Conservation (phyloP, 2,329 filamentous ascomycete species). For the Sordariomycetes sp. region DNA sequence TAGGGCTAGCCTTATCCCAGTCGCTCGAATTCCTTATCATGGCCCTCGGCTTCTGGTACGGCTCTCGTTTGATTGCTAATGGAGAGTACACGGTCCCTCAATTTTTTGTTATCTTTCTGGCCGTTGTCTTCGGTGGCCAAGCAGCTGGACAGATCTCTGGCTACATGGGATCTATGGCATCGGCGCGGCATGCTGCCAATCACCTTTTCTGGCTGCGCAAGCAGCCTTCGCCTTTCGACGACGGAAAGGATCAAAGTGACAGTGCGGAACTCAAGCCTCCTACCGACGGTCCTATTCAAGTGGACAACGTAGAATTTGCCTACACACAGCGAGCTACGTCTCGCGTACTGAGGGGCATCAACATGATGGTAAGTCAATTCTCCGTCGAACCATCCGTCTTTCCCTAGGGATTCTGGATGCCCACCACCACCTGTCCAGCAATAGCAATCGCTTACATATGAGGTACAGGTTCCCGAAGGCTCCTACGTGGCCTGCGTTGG, state of each 20-base stretch:
- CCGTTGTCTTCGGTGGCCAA: slow-evolving; percentile 2
- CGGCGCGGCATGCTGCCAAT: not conserved
- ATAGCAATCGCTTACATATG: not conserved
- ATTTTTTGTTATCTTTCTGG: slow-evolving; percentile 1
- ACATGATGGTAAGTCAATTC: slow-evolving; percentile 12
- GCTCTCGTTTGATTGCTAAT: not conserved
- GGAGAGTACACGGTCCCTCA: not conserved
- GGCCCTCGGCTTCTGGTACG: slow-evolving; percentile 24
- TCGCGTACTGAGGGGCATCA: slow-evolving; percentile 3
- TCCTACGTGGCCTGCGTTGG: slow-evolving; percentile 67
- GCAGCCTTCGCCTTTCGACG: not conserved
- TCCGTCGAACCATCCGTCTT: not conserved
- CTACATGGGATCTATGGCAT: not conserved
- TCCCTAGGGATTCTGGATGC: not conserved
- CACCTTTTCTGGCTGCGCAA: not conserved
- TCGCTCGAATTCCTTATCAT: slow-evolving; percentile 18
- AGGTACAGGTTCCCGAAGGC: slow-evolving; percentile 11
- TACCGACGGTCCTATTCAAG: slow-evolving; percentile 53
- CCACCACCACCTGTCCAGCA: not conserved
- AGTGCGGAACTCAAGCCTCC: slow-evolving; percentile 6
- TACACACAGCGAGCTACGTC: slow-evolving; percentile 70
- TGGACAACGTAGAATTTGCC: slow-evolving; percentile 86
- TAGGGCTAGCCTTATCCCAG: slow-evolving; percentile 12
- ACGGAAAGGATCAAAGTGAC: not conserved
- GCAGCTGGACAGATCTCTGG: not conserved